A percentile compares a stretch with the other conserved stretches of the same genome.
phyloP scores from a whole-genome alignment of 2,329 filamentous ascomycete species.

The Aspergillus japonicus region DNA sequence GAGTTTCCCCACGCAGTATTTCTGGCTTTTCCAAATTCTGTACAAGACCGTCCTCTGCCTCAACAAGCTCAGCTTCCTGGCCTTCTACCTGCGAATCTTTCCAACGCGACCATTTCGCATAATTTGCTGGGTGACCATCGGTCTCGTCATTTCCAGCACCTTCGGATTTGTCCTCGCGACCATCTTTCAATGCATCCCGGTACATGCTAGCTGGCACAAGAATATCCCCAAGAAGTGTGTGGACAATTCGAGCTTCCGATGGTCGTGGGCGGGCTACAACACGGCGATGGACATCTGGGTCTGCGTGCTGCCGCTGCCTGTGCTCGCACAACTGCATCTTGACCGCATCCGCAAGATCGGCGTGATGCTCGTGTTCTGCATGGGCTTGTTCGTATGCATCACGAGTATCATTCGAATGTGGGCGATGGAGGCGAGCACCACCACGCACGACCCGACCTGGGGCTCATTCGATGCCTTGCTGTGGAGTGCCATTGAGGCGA shows the following conservation, averaged over 20 bases:
- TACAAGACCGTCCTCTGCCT: conserved; percentile 7
- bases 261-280: conserved; percentile 8
- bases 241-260: conserved; percentile 1
- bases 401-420: conserved; percentile 8
- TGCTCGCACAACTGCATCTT: conserved; percentile 2
- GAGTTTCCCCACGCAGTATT: background rate
- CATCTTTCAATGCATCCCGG: conserved; percentile 11
- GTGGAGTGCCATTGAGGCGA: conserved; percentile 12
- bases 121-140: conserved; percentile 17
- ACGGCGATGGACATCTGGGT: conserved; percentile 4
- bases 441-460: conserved; percentile 2
- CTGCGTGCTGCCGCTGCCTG: conserved; percentile 5
- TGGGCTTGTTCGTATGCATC: conserved; percentile 8
- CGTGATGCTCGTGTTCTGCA: conserved; percentile 8
- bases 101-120: conserved; percentile 17
- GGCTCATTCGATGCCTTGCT: conserved; percentile 6
- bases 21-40: conserved; percentile 10
- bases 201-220: conserved; percentile 6
- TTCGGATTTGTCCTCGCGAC: conserved; percentile 5
- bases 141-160: conserved; percentile 11
- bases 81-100: conserved; percentile 33
- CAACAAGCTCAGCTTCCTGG: conserved; percentile 30
- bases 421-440: conserved; percentile 7
- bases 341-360: conserved; percentile 4
- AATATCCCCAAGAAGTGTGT: conserved; percentile 1